phyloP scores from a whole-genome alignment of 768 basidiomycete species.

The Naganishia friedmannii region DNA sequence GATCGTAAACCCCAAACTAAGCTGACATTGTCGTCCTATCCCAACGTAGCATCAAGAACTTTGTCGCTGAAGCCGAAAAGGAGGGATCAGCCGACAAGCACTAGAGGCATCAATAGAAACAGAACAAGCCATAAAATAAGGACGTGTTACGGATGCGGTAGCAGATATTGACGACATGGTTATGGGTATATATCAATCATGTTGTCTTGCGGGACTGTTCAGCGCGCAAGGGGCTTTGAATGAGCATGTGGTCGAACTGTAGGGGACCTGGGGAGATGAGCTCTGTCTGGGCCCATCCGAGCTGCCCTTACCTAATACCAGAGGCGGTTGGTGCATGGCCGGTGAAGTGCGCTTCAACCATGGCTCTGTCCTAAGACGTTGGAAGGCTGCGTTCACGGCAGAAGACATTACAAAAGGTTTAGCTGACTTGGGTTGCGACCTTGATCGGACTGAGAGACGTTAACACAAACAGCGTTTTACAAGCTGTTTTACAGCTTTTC shows the following conservation, averaged over 20 bases:
- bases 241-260: neutral
- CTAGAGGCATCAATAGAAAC: conserved; percentile 14
- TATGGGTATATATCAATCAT: neutral
- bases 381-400: too few species aligned
- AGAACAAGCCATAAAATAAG: conserved; percentile 6
- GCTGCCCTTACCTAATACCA: too few species aligned
- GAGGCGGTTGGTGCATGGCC: too few species aligned
- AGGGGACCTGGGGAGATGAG: neutral
- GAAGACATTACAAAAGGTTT: too few species aligned
- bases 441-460: too few species aligned
- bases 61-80: conserved; percentile 51
- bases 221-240: neutral
- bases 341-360: too few species aligned
- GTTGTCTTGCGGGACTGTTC: neutral
- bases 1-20: too few species aligned
- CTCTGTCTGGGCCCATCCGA: neutral
- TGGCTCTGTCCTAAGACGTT: too few species aligned
- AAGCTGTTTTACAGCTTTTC: too few species aligned
- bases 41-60: conserved; percentile 46
- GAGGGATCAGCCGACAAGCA: conserved; percentile 34
- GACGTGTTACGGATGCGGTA: neutral
- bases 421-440: too few species aligned
- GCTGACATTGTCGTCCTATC: neutral
- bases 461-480: too few species aligned
- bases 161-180: neutral